phyloP scores from a whole-genome alignment of 768 basidiomycete genomes.

The Trametes meyenii region DNA sequence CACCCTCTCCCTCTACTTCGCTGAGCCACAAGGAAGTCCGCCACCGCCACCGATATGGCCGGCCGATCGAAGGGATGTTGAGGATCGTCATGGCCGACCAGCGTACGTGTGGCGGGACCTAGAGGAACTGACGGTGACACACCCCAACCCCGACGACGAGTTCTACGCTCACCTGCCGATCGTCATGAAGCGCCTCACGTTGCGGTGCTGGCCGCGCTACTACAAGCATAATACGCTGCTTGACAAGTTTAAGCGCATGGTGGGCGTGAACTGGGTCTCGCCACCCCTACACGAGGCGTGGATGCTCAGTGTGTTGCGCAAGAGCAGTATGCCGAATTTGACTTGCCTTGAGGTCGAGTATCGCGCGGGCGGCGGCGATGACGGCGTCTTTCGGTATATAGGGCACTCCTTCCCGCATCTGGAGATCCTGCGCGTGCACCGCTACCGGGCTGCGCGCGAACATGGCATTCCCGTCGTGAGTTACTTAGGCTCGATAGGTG shows the following conservation, averaged over 20 bases:
- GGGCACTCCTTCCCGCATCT: not conserved
- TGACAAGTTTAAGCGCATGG: not conserved
- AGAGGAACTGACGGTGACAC: not conserved
- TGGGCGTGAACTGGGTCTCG: not conserved
- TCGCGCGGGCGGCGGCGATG: not conserved
- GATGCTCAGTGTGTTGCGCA: not conserved
- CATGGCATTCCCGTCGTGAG: no score
- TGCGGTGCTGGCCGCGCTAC: conserved; percentile 6
- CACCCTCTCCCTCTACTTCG: not conserved
- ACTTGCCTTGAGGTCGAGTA: not conserved
- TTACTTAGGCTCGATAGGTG: no score
- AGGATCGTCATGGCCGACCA: no score
- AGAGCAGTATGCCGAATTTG: not conserved
- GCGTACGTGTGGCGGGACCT: not conserved
- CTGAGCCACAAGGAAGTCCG: not conserved
- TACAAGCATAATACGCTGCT: not conserved
- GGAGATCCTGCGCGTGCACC: not conserved
- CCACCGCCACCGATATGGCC: conserved; percentile 2
- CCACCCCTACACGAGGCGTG: not conserved
- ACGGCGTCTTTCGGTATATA: not conserved
- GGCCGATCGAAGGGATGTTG: no score
- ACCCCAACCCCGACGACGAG: not conserved
- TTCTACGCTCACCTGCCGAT: not conserved
- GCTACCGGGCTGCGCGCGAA: not conserved
- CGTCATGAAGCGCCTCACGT: not conserved